Percentiles rank a stretch among this genome's conserved stretches.
Conservation (phyloP, 305 asterid genomes). For the Solanum hybrid region DNA sequence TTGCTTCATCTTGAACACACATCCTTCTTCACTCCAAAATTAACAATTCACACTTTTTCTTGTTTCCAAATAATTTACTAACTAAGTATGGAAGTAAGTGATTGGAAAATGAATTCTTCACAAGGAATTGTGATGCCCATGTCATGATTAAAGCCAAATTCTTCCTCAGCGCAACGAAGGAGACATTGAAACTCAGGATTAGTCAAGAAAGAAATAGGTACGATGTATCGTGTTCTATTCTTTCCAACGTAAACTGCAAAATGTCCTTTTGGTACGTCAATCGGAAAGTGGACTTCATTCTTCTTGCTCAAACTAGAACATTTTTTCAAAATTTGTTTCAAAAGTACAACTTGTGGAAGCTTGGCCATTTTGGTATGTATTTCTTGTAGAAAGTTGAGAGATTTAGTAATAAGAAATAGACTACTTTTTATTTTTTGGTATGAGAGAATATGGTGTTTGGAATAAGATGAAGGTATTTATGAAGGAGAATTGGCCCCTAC, state of each 20-base stretch:
- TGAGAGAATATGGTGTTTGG: background rate
- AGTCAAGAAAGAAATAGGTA: background rate
- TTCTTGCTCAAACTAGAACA: constrained; percentile 46
- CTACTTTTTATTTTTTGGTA: background rate
- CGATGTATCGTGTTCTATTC: background rate
- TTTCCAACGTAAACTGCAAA: background rate
- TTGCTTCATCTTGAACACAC: background rate
- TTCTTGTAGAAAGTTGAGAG: background rate
- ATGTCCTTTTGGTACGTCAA: constrained; percentile 62
- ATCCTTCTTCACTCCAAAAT: background rate
- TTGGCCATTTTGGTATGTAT: constrained; percentile 17
- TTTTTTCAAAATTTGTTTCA: constrained; percentile 56
- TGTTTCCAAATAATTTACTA: background rate
- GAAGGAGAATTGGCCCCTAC: background rate
- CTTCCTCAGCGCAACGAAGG: background rate
- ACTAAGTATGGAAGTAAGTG: constrained; percentile 62
- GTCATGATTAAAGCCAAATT: constrained; percentile 68
- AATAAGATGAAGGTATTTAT: background rate
- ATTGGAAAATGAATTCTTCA: constrained; percentile 59
- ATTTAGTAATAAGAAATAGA: background rate
- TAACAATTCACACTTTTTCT: background rate
- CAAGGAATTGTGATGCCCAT: constrained; percentile 87
- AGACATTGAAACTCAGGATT: background rate
- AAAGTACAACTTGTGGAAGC: constrained; percentile 31
- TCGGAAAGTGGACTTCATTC: constrained; percentile 22